Percentiles rank a stretch among this genome's conserved stretches.
Evolutionary conservation across 2,329 filamentous ascomycete species (phyloP).

Genomic region (Aspergillus sp.): DNA sequence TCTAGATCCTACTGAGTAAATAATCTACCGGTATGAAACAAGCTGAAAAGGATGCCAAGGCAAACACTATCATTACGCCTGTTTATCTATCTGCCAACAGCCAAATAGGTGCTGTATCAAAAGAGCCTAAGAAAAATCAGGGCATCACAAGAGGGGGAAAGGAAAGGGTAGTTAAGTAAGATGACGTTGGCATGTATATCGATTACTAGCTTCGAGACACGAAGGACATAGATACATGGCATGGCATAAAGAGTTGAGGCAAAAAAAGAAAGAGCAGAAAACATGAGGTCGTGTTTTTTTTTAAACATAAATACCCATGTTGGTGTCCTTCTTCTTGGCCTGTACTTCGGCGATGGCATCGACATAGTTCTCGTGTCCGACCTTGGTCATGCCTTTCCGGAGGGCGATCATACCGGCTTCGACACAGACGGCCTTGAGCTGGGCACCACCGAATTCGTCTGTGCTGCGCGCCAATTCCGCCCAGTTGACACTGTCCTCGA

Average conservation of each 20-base stretch:
- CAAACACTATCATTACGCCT: neutral
- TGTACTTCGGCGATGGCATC: conserved; percentile 95
- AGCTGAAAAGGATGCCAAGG: no score
- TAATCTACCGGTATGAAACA: no score
- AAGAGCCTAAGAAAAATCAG: neutral
- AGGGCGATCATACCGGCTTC: conserved; percentile 99
- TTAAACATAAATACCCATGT: conserved; percentile 42
- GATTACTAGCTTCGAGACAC: neutral
- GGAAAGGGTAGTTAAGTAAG: neutral
- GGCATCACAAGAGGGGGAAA: neutral
- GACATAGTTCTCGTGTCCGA: conserved; percentile 96
- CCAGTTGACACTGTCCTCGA: conserved; percentile 93
- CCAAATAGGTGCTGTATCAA: neutral
- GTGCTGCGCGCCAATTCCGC: conserved; percentile 90
- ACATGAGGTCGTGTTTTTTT: conserved; percentile 1
- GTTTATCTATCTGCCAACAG: conserved; percentile 1
- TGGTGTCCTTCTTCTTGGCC: conserved; percentile 80
- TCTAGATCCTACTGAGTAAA: no score
- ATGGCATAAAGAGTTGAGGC: conserved; percentile 7
- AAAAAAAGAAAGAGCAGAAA: conserved; percentile 8
- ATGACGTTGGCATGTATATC: neutral
- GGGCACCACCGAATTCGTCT: conserved; percentile 95
- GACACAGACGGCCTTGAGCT: conserved; percentile 97
- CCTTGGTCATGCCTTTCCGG: conserved; percentile 90
- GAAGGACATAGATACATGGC: conserved; percentile 17